Evolutionary conservation across 1,139 yeast species (phyloP).

Genomic region (Scheffersomyces parashehatae): DNA sequence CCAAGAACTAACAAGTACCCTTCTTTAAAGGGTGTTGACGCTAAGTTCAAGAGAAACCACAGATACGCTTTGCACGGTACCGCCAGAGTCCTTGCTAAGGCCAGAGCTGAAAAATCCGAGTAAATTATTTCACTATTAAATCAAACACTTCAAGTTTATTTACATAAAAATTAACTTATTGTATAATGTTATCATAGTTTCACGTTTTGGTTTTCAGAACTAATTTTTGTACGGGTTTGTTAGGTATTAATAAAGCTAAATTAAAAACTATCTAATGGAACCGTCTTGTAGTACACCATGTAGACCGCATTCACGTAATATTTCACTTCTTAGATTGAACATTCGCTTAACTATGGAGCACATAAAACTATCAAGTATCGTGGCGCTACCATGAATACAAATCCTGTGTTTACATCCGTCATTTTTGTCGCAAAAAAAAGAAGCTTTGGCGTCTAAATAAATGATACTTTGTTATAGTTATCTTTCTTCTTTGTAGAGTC

Average conservation of each 20-base stretch:
- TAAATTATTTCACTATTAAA: conserved; percentile 7
- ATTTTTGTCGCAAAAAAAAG: neutral
- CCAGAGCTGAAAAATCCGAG: conserved; percentile 48
- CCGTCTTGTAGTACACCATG: too few species aligned
- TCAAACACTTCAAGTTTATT: neutral
- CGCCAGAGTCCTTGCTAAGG: conserved; percentile 87
- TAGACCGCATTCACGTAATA: too few species aligned
- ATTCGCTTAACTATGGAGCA: too few species aligned
- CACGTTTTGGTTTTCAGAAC: conserved; percentile 15
- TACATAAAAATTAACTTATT: conserved; percentile 5
- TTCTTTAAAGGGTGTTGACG: conserved; percentile 97
- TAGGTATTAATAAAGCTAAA: conserved; percentile 16
- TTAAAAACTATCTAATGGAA: too few species aligned
- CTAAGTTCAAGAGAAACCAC: conserved; percentile 99
- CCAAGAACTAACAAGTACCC: conserved; percentile 98
- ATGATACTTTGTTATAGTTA: neutral
- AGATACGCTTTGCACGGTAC: conserved; percentile 98
- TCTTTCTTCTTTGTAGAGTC: too few species aligned
- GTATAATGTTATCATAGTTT: conserved; percentile 19
- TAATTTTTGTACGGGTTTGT: conserved; percentile 11
- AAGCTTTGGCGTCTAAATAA: neutral
- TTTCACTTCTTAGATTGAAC: too few species aligned
- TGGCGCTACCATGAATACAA: too few species aligned
- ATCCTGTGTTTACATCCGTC: too few species aligned
- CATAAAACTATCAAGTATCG: too few species aligned